Evolutionary conservation across 1,284 basidiomycete genomes (phyloP), one percentile per base, ranked within the genome.

Genomic region (Ustilago crameri): DNA sequence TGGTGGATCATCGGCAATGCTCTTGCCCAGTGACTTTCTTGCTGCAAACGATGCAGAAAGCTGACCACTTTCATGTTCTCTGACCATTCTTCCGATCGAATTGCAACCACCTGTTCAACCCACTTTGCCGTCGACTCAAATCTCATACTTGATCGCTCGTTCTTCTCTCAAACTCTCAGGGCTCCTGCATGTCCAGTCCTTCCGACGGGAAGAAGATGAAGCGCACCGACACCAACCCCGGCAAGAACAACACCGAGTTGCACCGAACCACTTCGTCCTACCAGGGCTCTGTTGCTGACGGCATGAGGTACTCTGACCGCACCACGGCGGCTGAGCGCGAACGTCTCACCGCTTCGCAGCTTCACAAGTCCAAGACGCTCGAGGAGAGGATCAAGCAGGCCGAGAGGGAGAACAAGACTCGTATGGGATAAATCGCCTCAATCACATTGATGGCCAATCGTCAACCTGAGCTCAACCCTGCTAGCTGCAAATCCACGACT

Each of bases 241-340:
- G 61, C 49, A 68, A 67, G 54, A 72, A 65, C 59, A 74, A 72
- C 66, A 82, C 80, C 60, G 81, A 81, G 63, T 70, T 83, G 42
- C 81, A 81, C 54, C 79, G 81, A 40, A 82, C 80, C 60, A 82
- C 81, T 24, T 82, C 80, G 15, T 82, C 81, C 27, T 83, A 80
- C 76, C 80, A 82, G 52, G 81, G 81, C 55, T 75, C 75, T 38
- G 79, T 82, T 42, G 80, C 81, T 23, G 81, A 83, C 32, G 71
- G 73, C 44, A 82, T 79, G 71, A 62, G 81, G 26, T 83, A 83
- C 79, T 83, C 81, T 23, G 81, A 83, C 74, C 74, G 80, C 49
- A 40, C 47, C 23, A 44, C 42, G 51, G 26, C 42, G 23, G 58
- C 57, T 24, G 76, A 75, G 52, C 73, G 78, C 30, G 72, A 78